phyloP scores from a whole-genome alignment of 2,329 filamentous ascomycete species.

The Cytospora mali region DNA sequence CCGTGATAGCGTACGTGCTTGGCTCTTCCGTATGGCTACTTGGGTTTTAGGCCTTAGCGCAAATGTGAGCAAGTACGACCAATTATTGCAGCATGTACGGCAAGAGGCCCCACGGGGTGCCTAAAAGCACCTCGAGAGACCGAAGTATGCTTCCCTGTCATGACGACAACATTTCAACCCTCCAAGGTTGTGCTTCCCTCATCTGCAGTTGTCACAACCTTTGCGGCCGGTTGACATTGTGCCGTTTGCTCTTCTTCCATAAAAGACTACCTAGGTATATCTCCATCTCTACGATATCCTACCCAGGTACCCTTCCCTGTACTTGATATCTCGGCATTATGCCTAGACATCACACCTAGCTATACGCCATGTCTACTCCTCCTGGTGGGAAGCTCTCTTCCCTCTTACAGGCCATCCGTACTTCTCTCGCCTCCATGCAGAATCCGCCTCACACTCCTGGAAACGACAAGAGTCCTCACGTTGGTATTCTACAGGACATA shows the following conservation, averaged over 20 bases:
- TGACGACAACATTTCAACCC: not conserved
- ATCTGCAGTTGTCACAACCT: too few species aligned
- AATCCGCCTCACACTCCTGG: not conserved
- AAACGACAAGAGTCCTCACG: not conserved
- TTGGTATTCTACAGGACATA: constrained; percentile 20
- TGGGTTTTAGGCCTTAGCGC: too few species aligned
- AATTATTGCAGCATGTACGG: not conserved
- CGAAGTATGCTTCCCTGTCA: too few species aligned
- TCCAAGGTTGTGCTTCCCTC: too few species aligned
- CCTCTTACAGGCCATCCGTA: not conserved
- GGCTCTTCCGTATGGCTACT: too few species aligned
- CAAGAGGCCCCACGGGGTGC: not conserved
- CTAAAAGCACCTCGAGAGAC: not conserved
- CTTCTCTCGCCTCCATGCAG: not conserved
- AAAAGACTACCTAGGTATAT: too few species aligned
- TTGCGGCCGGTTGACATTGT: too few species aligned
- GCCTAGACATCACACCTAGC: not conserved
- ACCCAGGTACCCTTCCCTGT: not conserved
- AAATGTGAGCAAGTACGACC: not conserved
- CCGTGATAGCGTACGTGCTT: too few species aligned
- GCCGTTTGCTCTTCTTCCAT: too few species aligned
- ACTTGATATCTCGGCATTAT: not conserved
- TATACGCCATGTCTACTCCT: not conserved
- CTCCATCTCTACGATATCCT: not conserved
- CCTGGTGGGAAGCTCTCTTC: not conserved